Base-by-base conservation (phyloP, 805 yeast species). In the Kodamaea leandrae region DNA sequence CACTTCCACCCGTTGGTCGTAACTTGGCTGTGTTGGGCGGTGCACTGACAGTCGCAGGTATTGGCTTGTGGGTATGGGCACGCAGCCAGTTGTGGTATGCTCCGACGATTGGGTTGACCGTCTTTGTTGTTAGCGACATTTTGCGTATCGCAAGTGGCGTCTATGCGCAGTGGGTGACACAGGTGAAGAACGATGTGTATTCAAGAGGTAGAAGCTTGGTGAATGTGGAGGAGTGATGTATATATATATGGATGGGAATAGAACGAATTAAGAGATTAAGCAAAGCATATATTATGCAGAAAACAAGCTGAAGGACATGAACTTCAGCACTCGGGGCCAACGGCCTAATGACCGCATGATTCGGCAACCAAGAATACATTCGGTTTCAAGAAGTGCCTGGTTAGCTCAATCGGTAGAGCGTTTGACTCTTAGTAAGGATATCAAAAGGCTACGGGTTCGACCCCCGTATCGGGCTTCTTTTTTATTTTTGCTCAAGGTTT, bases 161-260 rank as follows among this genome's bases (percentile, higher is more conserved):
- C 44, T 39, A 44, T 25, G 39, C 39, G 2, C 42, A 42, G 16
- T 52, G 72, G 30, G 62, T 66, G 36, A 70, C 71, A 35, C 68
- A 69, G 48, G 79, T 80, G n/a, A 77, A 74, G 52, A 76, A 76
- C 43, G 81, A 78, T 48, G 68, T 70, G 44, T 80, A 78, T 45
- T 78, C 78, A 9, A 68, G 69, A 38, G 83, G 83, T 1, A 72
- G 78, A 50, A 74, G 32, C 13, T 14, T 27, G 10, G 77, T 76
- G 48, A 76, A 72, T 51, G 36, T 58, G 27, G 60, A 45, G 9
- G 26, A 36, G 30, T 15, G 6, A 16, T 21, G 12, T 14, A 4
- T 10, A 13, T 34, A 17, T 24, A n/a, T n/a, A n/a, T n/a, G n/a
- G n/a, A n/a, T n/a, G n/a, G n/a, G n/a, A n/a, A n/a, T n/a, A n/a